Conservation (phyloP, 352 stramenopile genomes). For the Hyphochytrium catenoides region DNA sequence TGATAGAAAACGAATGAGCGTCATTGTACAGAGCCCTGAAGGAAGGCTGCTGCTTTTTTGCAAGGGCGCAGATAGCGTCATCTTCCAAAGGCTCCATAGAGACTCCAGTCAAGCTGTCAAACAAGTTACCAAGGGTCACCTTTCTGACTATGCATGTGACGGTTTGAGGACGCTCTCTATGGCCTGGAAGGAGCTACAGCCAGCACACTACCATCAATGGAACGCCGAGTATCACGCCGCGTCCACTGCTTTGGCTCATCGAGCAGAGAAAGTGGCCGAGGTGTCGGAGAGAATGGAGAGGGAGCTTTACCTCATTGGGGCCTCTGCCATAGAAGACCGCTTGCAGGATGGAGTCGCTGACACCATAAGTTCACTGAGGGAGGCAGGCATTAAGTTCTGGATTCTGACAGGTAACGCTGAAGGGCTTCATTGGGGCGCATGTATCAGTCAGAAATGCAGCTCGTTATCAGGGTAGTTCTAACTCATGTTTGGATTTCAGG, state of each 20-base stretch:
- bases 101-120: constrained; percentile 38
- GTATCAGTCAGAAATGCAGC: too few species aligned
- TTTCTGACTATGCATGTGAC: constrained; percentile 51
- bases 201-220: constrained; percentile 48
- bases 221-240: constrained; percentile 19
- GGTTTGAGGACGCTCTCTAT: constrained; percentile 42
- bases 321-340: constrained; percentile 74
- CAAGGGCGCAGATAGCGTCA: constrained; percentile 47
- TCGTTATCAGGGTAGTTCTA: too few species aligned
- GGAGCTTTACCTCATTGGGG: constrained; percentile 55
- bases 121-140: constrained; percentile 44
- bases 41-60: constrained; percentile 48
- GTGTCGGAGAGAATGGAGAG: constrained; percentile 54
- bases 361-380: constrained; percentile 66
- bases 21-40: constrained; percentile 60
- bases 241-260: constrained; percentile 38
- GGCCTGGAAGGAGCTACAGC: constrained; percentile 29
- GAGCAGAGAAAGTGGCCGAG: constrained; percentile 37
- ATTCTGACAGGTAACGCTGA: constrained; percentile 75
- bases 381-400: constrained; percentile 87
- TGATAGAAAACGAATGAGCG: constrained; percentile 93
- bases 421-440: too few species aligned
- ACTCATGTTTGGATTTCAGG: too few species aligned
- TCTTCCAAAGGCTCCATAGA: constrained; percentile 39
- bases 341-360: constrained; percentile 76